phyloP scores from a whole-genome alignment of 345 rosid species.

The Boechera divaricarpa region DNA sequence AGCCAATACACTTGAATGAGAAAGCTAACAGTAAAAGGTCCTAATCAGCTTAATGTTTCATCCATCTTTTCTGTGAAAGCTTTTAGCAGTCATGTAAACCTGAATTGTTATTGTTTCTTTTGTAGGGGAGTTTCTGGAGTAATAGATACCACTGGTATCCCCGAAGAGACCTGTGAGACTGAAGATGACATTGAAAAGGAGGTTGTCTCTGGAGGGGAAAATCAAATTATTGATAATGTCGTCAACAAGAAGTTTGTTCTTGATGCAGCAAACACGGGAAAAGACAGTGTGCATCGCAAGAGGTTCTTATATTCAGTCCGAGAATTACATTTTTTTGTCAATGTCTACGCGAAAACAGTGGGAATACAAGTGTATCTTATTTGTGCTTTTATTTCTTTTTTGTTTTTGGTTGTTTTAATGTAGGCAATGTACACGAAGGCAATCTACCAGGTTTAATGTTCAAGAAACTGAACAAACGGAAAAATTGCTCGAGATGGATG shows the following conservation, averaged over 20 bases:
- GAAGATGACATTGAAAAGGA: slow-evolving; percentile 13
- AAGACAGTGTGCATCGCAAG: slow-evolving; percentile 31
- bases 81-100: slow-evolving; percentile 11
- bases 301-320: slow-evolving; percentile 37
- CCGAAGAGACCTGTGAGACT: slow-evolving; percentile 28
- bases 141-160: slow-evolving; percentile 23
- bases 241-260: slow-evolving; percentile 24
- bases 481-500: slow-evolving; percentile 28
- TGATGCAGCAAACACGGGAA: slow-evolving; percentile 27
- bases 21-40: slow-evolving; percentile 54
- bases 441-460: slow-evolving; percentile 41
- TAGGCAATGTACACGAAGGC: slow-evolving; percentile 39
- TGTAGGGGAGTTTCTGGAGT: slow-evolving; percentile 38
- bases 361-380: slow-evolving; percentile 17
- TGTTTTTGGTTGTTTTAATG: slow-evolving; percentile 28
- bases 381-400: background rate
- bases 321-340: background rate
- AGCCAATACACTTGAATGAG: slow-evolving; percentile 45
- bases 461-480: slow-evolving; percentile 35
- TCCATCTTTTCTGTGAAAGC: slow-evolving; percentile 19
- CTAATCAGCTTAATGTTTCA: background rate
- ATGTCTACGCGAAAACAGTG: slow-evolving; percentile 8
- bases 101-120: slow-evolving; percentile 15
- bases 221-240: slow-evolving; percentile 25
- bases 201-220: slow-evolving; percentile 22